These are phyloP conservation scores for Wickerhamomyces kurtzmanii DNA, from an alignment of 805 yeast species.

Conservation along the genomic window DNA sequence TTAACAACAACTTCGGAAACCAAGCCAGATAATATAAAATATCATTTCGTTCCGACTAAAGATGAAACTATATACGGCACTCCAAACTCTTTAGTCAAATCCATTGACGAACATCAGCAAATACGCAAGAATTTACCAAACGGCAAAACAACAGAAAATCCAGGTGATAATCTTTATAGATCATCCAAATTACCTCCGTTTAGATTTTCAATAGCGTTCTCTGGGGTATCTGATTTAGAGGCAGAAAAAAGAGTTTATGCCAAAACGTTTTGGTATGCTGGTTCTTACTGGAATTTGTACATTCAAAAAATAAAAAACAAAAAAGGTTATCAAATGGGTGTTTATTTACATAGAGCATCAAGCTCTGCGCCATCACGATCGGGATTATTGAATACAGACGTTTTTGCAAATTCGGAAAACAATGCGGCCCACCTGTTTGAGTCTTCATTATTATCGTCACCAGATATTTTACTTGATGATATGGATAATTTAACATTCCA, in stretches of 20 bases:
- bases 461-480: background rate
- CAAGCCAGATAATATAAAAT: slow-evolving; percentile 18
- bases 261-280: slow-evolving; percentile 49
- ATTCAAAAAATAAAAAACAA: slow-evolving; percentile 36
- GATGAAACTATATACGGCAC: slow-evolving; percentile 39
- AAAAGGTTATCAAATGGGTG: slow-evolving; percentile 41
- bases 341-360: slow-evolving; percentile 42
- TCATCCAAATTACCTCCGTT: slow-evolving; percentile 43
- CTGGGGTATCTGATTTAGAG: slow-evolving; percentile 32
- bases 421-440: no score
- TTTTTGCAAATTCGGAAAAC: slow-evolving; percentile 12
- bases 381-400: slow-evolving; percentile 29
- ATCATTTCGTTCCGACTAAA: slow-evolving; percentile 33
- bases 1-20: slow-evolving; percentile 14
- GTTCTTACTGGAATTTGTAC: slow-evolving; percentile 49
- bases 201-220: slow-evolving; percentile 42
- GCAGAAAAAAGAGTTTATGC: slow-evolving; percentile 40
- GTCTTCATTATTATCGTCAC: no score
- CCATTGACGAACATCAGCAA: slow-evolving; percentile 16
- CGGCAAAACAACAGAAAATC: slow-evolving; percentile 13
- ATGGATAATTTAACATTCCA: background rate
- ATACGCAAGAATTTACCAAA: slow-evolving; percentile 7
- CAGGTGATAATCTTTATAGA: slow-evolving; percentile 10
- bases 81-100: slow-evolving; percentile 24
- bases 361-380: slow-evolving; percentile 25